Percentiles rank a stretch among this genome's conserved stretches.
phyloP scores from a whole-genome alignment of 2,329 filamentous ascomycete genomes.

The Apiospora kogelbergensis region DNA sequence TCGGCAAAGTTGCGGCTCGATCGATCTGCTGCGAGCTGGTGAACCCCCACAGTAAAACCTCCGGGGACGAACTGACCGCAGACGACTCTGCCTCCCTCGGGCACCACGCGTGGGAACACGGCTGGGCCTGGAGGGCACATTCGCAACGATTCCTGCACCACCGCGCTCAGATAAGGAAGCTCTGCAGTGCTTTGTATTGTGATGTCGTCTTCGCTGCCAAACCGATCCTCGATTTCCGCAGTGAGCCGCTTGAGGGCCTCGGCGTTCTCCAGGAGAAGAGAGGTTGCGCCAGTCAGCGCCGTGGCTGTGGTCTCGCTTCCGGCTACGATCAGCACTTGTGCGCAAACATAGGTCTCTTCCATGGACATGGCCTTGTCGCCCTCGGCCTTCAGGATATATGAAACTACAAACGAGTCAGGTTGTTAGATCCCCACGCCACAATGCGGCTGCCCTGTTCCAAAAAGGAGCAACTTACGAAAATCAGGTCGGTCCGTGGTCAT shows the following conservation, averaged over 20 bases:
- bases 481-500: background rate
- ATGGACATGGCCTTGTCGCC: slow-evolving; percentile 10
- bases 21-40: background rate
- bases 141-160: slow-evolving; percentile 38
- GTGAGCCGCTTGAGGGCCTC: slow-evolving; percentile 21
- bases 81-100: slow-evolving; percentile 10
- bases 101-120: slow-evolving; percentile 14
- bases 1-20: slow-evolving; percentile 28
- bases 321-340: slow-evolving; percentile 25
- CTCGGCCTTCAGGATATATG: slow-evolving; percentile 2
- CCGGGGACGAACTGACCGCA: slow-evolving; percentile 13
- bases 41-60: slow-evolving; percentile 3
- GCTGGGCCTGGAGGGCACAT: slow-evolving; percentile 31
- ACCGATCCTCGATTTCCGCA: slow-evolving; percentile 35
- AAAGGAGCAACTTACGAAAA: background rate
- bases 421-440: background rate
- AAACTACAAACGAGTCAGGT: background rate
- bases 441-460: too few relatives aligned
- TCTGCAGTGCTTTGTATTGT: slow-evolving; percentile 24
- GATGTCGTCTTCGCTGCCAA: slow-evolving; percentile 33
- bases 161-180: slow-evolving; percentile 35
- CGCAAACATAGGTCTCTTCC: slow-evolving; percentile 6
- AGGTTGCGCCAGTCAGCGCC: slow-evolving; percentile 34
- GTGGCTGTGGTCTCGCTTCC: slow-evolving; percentile 48
- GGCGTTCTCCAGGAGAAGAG: slow-evolving; percentile 35